phyloP scores from a whole-genome alignment of 208 protist genomes.

The Kentomonas sorsogonicus region DNA sequence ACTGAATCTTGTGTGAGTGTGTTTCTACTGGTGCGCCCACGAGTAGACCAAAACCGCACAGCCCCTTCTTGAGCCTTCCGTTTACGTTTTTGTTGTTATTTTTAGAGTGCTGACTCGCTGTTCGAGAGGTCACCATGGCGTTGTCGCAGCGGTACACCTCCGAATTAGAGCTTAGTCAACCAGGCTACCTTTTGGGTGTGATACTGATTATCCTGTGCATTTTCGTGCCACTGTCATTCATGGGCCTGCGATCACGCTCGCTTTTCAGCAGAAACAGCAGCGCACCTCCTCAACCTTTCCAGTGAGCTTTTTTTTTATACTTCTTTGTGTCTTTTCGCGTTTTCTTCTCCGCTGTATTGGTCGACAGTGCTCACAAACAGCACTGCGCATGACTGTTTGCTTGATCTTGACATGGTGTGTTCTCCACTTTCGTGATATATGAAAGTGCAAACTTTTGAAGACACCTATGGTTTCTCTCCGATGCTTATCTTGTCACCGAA shows the following conservation, averaged over 20 bases:
- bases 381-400: too few relatives aligned
- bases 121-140: too few relatives aligned
- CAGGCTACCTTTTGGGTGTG: conserved; percentile 36
- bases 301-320: conserved; percentile 13
- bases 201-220: conserved; percentile 31
- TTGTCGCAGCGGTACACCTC: too few relatives aligned
- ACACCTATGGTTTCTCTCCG: too few relatives aligned
- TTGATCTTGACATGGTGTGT: too few relatives aligned
- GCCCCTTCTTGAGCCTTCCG: background rate
- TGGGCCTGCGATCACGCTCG: conserved; percentile 65
- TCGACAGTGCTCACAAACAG: background rate
- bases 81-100: background rate
- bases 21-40: too few relatives aligned
- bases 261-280: conserved; percentile 25
- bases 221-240: conserved; percentile 32
- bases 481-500: too few relatives aligned
- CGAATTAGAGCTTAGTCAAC: conserved; percentile 15
- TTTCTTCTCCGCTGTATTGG: background rate
- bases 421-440: too few relatives aligned
- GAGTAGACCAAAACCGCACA: too few relatives aligned
- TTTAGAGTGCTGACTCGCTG: too few relatives aligned
- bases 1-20: too few relatives aligned
- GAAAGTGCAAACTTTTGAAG: too few relatives aligned
- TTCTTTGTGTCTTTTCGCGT: conserved; percentile 5
- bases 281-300: conserved; percentile 30